Evolutionary conservation across 31 red algal genomes (phyloP), one percentile per base, ranked within the genome.

Genomic region (Odonthalia washingtoniensis): DNA sequence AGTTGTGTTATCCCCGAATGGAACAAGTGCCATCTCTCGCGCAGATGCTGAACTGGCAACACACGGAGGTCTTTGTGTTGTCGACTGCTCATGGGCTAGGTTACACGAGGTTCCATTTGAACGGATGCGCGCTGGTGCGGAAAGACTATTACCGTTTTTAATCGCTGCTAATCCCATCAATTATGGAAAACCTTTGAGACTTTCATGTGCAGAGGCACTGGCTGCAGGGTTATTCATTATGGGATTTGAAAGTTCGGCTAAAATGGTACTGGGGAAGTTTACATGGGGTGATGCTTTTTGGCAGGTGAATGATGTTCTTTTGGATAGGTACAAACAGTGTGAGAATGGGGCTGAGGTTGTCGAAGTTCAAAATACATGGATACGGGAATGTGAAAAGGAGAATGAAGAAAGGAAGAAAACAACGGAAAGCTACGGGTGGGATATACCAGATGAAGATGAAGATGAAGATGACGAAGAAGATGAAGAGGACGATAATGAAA

Each of bases 81-180:
- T 99, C 49, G 97, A 99, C 70, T 99, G 97, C 76, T 99, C 97
- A 52, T 99, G 97, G 97, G 94, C 94, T 5, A 77, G 89, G 40
- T 28, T 99, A 40, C 91, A 96, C n/a, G 83, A 91, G 61, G 88
- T 96, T 6, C 83, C 88, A 30, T 99, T 96, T 75, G 65, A 63
- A 36, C 61, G 75, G 21, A 49, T 99, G 24, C 81, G 77, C 5
- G 69, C 75, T 32, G 93, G 92, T 3, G 62, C 81, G 42, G 67
- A 81, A 3, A 72, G 97, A 24, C 79, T 99, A n/a, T 88, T 99
- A 27, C 97, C 97, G 37, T 91, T 94, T 43, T 88, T 99, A 4
- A 62, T 96, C 37, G 97, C 97, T 21, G 90, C 94, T 27, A 99
- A 99, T 52, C 97, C 97, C 27, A 86, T 95, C 46, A 99, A 99